Percentiles rank a stretch among this genome's conserved stretches.
Conservation (phyloP, 106 monocot species). For the Alisma plantagoaquatica region DNA sequence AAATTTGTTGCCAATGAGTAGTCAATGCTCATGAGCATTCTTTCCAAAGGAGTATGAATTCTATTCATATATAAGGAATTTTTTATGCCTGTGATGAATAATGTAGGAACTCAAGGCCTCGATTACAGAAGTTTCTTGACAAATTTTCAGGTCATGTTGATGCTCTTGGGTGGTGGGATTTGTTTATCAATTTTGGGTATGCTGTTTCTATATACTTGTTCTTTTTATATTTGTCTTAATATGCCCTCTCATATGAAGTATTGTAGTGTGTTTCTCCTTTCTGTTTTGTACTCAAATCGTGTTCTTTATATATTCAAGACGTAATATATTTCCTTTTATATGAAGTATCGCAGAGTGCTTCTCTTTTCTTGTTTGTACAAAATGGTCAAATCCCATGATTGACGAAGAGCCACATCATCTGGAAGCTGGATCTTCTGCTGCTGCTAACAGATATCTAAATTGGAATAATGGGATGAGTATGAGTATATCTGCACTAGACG, state of each 20-base stretch:
- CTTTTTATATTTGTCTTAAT: too few relatives aligned
- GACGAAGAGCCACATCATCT: slow-evolving; percentile 34
- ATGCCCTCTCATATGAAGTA: slow-evolving; percentile 17
- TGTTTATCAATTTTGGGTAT: slow-evolving; percentile 95
- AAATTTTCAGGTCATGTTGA: slow-evolving; percentile 74
- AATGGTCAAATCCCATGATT: slow-evolving; percentile 92
- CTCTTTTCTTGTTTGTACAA: slow-evolving; percentile 91
- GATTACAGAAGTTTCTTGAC: too few relatives aligned
- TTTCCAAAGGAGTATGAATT: too few relatives aligned
- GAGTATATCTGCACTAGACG: slow-evolving; percentile 62
- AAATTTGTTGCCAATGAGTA: too few relatives aligned
- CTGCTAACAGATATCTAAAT: slow-evolving; percentile 45
- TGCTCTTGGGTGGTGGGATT: slow-evolving; percentile 89
- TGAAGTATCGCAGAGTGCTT: slow-evolving; percentile 80
- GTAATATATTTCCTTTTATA: neutral
- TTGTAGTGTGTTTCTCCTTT: slow-evolving; percentile 89
- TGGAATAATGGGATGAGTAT: slow-evolving; percentile 60
- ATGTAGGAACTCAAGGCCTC: too few relatives aligned
- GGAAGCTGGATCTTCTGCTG: slow-evolving; percentile 68
- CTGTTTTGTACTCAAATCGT: slow-evolving; percentile 95
- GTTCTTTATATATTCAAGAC: neutral
- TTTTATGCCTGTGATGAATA: too few relatives aligned
- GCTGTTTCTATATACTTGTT: neutral
- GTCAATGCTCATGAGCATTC: too few relatives aligned
- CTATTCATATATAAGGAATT: too few relatives aligned